Conservation (phyloP, 257 asterid species). For the Ajuga chamaepitys region DNA sequence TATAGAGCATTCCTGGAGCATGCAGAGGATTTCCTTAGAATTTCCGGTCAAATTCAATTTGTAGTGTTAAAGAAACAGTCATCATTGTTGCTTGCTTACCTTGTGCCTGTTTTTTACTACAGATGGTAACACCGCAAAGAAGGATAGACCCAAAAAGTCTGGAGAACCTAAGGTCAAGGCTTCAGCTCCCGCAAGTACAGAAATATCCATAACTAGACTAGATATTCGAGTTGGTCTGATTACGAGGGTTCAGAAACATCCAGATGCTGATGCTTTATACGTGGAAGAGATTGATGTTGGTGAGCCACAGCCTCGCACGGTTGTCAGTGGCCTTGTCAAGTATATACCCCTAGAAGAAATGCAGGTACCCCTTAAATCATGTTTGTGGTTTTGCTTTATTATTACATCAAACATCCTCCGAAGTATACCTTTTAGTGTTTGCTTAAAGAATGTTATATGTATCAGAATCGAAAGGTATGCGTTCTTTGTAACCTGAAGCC, state of each 20-base stretch:
- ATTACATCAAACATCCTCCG: not conserved
- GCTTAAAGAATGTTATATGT: constrained; percentile 1
- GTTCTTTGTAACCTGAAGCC: constrained; percentile 98
- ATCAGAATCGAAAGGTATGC: constrained; percentile 90
- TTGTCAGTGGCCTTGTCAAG: constrained; percentile 96
- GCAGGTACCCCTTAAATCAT: constrained; percentile 52
- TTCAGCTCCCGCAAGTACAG: constrained; percentile 48
- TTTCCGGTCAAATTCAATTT: not conserved
- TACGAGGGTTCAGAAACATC: constrained; percentile 74
- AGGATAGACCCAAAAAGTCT: constrained; percentile 56
- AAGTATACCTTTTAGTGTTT: not conserved
- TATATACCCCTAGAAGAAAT: constrained; percentile 83
- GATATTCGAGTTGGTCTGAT: constrained; percentile 95
- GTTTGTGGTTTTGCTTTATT: not conserved
- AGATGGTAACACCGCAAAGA: constrained; percentile 53
- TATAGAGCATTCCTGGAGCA: not conserved
- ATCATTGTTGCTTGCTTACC: constrained; percentile 11
- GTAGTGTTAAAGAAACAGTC: not conserved
- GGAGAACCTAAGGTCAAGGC: constrained; percentile 51
- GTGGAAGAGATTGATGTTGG: constrained; percentile 98
- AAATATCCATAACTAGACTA: constrained; percentile 60
- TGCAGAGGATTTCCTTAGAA: not conserved
- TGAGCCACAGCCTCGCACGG: constrained; percentile 81
- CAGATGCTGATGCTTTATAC: constrained; percentile 89
- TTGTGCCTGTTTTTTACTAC: constrained; percentile 9